A percentile compares a stretch with the other conserved stretches of the same genome.
phyloP scores from a whole-genome alignment of 139 green algal genomes.

The Closterium sp. region DNA sequence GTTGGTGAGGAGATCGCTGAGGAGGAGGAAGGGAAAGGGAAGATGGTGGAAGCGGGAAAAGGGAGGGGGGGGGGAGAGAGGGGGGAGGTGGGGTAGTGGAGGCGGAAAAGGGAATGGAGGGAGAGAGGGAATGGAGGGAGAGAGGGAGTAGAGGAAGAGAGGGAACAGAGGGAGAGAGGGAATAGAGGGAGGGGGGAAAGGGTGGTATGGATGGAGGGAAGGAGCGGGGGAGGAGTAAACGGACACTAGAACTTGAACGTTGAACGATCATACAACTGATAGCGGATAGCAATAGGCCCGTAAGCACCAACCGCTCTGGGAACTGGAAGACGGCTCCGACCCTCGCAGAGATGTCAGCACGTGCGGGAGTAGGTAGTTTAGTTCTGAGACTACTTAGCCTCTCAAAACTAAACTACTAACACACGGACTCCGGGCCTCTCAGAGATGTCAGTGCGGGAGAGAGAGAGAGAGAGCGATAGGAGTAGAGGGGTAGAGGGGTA shows the following conservation, averaged over 20 bases:
- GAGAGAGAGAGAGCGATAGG: too few relatives aligned
- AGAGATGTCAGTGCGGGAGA: conserved; percentile 15
- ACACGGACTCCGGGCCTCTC: too few relatives aligned
- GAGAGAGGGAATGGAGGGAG: background rate
- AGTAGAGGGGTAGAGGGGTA: background rate
- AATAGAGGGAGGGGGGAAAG: background rate
- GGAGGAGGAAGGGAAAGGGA: too few relatives aligned
- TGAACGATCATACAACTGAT: too few relatives aligned
- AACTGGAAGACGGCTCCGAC: conserved; percentile 40
- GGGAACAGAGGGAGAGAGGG: background rate
- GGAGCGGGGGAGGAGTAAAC: background rate
- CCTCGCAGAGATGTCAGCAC: too few relatives aligned
- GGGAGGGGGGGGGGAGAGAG: background rate
- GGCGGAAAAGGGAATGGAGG: background rate
- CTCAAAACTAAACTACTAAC: too few relatives aligned
- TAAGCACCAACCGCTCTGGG: conserved; percentile 35
- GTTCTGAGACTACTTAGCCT: too few relatives aligned
- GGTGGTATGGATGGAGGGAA: background rate
- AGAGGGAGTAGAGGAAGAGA: background rate
- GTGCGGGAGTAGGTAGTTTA: too few relatives aligned
- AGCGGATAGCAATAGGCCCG: too few relatives aligned
- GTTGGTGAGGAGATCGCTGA: conserved; percentile 33
- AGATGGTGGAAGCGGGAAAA: background rate
- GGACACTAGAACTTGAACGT: too few relatives aligned
- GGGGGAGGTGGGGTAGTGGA: background rate